These are phyloP conservation scores for Puccinia novopanici DNA, from an alignment of 1,284 basidiomycete species.

Conservation along the genomic window DNA sequence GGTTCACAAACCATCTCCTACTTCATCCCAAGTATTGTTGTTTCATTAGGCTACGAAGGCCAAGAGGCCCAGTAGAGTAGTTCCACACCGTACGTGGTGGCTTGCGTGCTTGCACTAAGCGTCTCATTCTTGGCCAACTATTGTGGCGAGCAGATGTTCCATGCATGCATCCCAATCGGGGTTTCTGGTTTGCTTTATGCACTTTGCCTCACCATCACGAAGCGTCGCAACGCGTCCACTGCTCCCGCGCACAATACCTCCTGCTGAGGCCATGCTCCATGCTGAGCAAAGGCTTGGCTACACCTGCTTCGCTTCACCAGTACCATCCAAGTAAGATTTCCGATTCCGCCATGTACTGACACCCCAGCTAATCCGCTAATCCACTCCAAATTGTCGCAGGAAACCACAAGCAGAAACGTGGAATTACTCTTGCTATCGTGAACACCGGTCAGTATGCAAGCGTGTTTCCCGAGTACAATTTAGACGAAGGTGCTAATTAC, in stretches of 20 bases:
- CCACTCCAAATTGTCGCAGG: too few species aligned
- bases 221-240: slow-evolving; percentile 25
- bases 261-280: too few species aligned
- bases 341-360: slow-evolving; percentile 61
- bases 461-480: slow-evolving; percentile 53
- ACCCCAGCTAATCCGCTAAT: too few species aligned
- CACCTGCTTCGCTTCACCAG: slow-evolving; percentile 60
- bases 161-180: slow-evolving; percentile 12
- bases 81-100: slow-evolving; percentile 62
- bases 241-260: slow-evolving; percentile 30
- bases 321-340: too few species aligned
- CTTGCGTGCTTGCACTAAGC: slow-evolving; percentile 59
- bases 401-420: slow-evolving; percentile 60
- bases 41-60: slow-evolving; percentile 60
- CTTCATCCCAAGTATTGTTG: slow-evolving; percentile 62
- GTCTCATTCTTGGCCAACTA: slow-evolving; percentile 56
- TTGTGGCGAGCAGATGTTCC: slow-evolving; percentile 25
- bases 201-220: slow-evolving; percentile 20
- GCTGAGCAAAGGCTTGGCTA: too few species aligned
- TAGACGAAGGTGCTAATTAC: background rate
- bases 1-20: slow-evolving; percentile 63
- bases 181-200: slow-evolving; percentile 29
- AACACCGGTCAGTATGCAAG: slow-evolving; percentile 54
- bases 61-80: slow-evolving; percentile 62
- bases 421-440: slow-evolving; percentile 60